Evolutionary conservation across 345 rosid genomes (phyloP).

Genomic region (Cardamine resedifolia): DNA sequence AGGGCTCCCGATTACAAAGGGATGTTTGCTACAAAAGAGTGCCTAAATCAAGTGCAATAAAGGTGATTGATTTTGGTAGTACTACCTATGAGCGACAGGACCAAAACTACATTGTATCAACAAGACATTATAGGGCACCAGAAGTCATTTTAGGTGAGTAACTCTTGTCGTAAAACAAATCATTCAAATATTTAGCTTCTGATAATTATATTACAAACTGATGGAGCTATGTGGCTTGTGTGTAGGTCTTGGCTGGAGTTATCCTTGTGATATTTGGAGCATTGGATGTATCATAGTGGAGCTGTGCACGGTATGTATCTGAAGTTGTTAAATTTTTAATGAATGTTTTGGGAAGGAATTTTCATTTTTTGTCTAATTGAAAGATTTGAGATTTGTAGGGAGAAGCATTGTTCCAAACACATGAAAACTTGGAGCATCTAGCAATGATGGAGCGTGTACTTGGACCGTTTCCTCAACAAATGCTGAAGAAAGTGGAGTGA

Average conservation of each 20-base stretch:
- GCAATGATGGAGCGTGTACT: conserved; percentile 94
- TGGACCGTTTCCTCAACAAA: conserved; percentile 68
- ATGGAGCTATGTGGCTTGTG: not conserved
- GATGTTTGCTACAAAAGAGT: conserved; percentile 61
- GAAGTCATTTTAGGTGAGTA: conserved; percentile 82
- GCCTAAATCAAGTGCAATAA: conserved; percentile 85
- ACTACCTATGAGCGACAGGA: conserved; percentile 81
- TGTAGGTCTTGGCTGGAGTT: conserved; percentile 88
- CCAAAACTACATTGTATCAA: conserved; percentile 76
- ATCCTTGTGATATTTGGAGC: conserved; percentile 93
- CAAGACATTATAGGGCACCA: conserved; percentile 88
- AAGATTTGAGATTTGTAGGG: conserved; percentile 46
- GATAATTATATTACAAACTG: not conserved
- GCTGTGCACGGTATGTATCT: conserved; percentile 68
- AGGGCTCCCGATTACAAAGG: conserved; percentile 59
- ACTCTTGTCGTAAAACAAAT: not conserved
- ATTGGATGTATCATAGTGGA: conserved; percentile 83
- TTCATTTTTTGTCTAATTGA: not conserved
- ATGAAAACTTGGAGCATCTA: conserved; percentile 87
- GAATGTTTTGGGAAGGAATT: not conserved
- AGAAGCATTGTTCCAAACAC: conserved; percentile 91
- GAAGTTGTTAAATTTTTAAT: not conserved
- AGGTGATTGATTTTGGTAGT: conserved; percentile 92
- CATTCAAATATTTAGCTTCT: not conserved
- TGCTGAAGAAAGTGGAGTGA: conserved; percentile 79